These are phyloP conservation scores for Backusella macrospora DNA, from an alignment of 192 early-diverging fungal species.

Conservation along the genomic window DNA sequence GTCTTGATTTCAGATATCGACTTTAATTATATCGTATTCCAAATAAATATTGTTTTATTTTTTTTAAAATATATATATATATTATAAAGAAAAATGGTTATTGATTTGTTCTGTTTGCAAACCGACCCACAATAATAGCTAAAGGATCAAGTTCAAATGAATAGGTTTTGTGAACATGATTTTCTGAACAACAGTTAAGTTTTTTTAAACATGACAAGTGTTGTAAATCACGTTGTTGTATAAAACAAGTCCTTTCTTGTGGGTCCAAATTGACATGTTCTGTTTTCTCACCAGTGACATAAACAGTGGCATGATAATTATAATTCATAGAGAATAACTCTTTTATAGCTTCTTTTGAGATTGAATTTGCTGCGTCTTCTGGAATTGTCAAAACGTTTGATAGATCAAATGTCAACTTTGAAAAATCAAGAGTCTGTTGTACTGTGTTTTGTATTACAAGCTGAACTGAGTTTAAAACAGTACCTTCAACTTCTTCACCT, in stretches of 20 bases:
- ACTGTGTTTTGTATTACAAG: background rate
- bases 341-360: background rate
- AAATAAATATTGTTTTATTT: background rate
- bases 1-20: constrained; percentile 11
- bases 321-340: constrained; percentile 5
- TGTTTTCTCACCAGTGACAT: background rate
- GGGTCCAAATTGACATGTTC: background rate
- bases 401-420: constrained; percentile 16
- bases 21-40: background rate
- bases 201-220: background rate
- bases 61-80: no score
- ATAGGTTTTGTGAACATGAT: background rate
- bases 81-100: background rate
- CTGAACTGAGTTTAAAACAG: background rate
- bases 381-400: background rate
- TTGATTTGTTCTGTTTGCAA: background rate
- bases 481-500: constrained; percentile 7
- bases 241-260: background rate
- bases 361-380: background rate
- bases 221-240: background rate
- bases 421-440: background rate
- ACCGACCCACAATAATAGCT: background rate
- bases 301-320: background rate
- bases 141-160: background rate
- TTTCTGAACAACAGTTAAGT: background rate